Base-by-base conservation (phyloP, 768 basidiomycete species). In the Wakefieldia striispora region DNA sequence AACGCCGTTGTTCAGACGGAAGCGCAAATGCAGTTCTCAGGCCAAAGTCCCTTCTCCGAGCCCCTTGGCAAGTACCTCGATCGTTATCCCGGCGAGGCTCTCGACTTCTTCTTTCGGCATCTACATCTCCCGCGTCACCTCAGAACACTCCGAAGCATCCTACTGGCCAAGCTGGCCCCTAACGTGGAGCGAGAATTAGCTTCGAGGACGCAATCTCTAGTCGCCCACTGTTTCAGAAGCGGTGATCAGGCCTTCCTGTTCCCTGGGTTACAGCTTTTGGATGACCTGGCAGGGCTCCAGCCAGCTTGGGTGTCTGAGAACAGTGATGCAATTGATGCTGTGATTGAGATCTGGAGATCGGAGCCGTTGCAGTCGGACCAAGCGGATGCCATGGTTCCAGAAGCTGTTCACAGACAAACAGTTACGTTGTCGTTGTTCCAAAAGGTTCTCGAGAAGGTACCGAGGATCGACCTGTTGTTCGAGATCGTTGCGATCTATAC, bases 1-100 rank as follows among this genome's bases (percentile, higher is more conserved):
- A 87, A 86, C 51, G 76, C 84, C 10, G 83, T 97, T 45, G 94
- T 97, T 26, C 88, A 95, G 60, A 93, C 92, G 4, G 97, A 99
- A 68, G 80, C 88, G 0, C 82, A 86, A 51, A 84, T 99, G 74
- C 90, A 94, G 58, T 95, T 93, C 62, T 92, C 93, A 1, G 82
- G 84, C 14, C 80, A 76, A 45, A 95, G 88, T 58, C 94, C 94
- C 1, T 97, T 99, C 70, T 97, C 95, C 1, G 84, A 90, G 51
- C 95, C 94, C 6, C 72, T 98, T 41, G 92, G 89, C 17, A 84
- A 85, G 64, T 98, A 94, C 69, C 77, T 98, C 19, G 84, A 97
- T 67, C 85, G 91, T 9, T 98, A 97, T 69, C 87, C 92, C 1
- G 73, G 70, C 3, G 90, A 97, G 60, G 88, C 92, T 2, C 77